phyloP scores from a whole-genome alignment of 768 basidiomycete genomes.

The Leccinum uliginosum region DNA sequence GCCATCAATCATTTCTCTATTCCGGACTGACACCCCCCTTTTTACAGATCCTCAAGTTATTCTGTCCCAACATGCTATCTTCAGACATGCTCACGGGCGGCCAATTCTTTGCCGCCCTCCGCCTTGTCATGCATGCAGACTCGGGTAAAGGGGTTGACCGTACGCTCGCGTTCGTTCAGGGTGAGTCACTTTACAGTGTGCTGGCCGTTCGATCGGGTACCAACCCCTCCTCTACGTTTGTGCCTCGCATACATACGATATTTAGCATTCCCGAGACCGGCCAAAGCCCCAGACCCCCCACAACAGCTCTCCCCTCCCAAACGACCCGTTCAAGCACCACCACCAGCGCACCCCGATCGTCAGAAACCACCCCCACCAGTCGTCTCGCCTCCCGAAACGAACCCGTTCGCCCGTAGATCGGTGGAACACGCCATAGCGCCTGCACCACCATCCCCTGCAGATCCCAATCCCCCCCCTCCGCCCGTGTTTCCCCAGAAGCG shows the following conservation, averaged over 20 bases:
- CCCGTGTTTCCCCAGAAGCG: slow-evolving; percentile 11
- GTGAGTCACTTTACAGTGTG: slow-evolving; percentile 36
- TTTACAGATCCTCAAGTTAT: slow-evolving; percentile 59
- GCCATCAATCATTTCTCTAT: neutral
- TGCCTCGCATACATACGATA: neutral
- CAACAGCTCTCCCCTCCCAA: slow-evolving; percentile 21
- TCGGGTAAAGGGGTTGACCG: slow-evolving; percentile 61
- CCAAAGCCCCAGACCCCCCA: slow-evolving; percentile 3
- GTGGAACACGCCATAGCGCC: slow-evolving; percentile 8
- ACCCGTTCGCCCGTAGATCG: slow-evolving; percentile 26
- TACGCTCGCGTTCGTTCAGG: slow-evolving; percentile 70
- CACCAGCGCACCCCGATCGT: slow-evolving; percentile 24
- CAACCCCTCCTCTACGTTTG: neutral
- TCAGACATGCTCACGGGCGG: slow-evolving; percentile 57
- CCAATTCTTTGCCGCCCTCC: slow-evolving; percentile 72
- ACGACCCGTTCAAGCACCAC: slow-evolving; percentile 22
- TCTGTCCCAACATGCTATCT: slow-evolving; percentile 50
- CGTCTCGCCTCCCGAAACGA: slow-evolving; percentile 24
- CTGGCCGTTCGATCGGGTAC: neutral
- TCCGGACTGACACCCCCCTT: neutral
- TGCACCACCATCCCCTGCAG: neutral
- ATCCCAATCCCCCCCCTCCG: slow-evolving; percentile 1
- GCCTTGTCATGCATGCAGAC: slow-evolving; percentile 61
- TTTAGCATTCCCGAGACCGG: slow-evolving; percentile 17
- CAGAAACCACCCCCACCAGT: slow-evolving; percentile 20